phyloP scores from a whole-genome alignment of 129 eudicot genomes.

The Chrysanthemum makinoi region DNA sequence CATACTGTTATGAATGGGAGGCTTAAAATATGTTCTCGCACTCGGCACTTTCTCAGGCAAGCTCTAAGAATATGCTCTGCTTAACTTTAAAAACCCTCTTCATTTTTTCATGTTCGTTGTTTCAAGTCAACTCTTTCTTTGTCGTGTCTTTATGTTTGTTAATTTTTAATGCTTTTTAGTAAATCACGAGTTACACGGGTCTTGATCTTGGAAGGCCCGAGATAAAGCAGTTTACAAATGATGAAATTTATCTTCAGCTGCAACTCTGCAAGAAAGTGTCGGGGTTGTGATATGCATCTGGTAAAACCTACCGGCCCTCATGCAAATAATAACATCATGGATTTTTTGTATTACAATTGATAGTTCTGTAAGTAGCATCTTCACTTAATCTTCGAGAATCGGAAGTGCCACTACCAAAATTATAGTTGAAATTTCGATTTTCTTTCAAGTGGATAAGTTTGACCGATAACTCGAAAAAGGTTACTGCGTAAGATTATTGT shows the following conservation, averaged over 20 bases:
- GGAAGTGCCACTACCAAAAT: background rate
- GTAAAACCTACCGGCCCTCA: slow-evolving; percentile 89
- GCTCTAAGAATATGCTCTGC: too few relatives aligned
- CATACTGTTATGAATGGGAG: slow-evolving; percentile 47
- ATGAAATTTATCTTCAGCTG: slow-evolving; percentile 79
- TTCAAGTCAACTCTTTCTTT: too few relatives aligned
- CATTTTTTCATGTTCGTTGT: too few relatives aligned
- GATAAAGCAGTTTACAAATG: slow-evolving; percentile 81
- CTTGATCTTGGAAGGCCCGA: slow-evolving; percentile 60
- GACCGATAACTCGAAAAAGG: background rate
- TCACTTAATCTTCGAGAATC: slow-evolving; percentile 41
- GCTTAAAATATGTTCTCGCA: slow-evolving; percentile 6
- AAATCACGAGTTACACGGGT: slow-evolving; percentile 78
- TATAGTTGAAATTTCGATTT: background rate
- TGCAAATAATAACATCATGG: slow-evolving; percentile 84
- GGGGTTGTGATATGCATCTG: slow-evolving; percentile 86
- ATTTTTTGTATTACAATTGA: slow-evolving; percentile 52
- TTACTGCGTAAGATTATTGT: slow-evolving; percentile 17
- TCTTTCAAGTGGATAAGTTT: slow-evolving; percentile 1
- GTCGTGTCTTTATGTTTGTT: too few relatives aligned
- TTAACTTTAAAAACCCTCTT: too few relatives aligned
- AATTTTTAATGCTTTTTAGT: slow-evolving; percentile 34
- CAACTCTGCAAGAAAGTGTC: slow-evolving; percentile 63
- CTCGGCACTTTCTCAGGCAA: too few relatives aligned
- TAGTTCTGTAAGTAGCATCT: slow-evolving; percentile 77